Conservation (phyloP, 192 early-diverging fungal genomes). For the Phlyctochytrium arcticum region DNA sequence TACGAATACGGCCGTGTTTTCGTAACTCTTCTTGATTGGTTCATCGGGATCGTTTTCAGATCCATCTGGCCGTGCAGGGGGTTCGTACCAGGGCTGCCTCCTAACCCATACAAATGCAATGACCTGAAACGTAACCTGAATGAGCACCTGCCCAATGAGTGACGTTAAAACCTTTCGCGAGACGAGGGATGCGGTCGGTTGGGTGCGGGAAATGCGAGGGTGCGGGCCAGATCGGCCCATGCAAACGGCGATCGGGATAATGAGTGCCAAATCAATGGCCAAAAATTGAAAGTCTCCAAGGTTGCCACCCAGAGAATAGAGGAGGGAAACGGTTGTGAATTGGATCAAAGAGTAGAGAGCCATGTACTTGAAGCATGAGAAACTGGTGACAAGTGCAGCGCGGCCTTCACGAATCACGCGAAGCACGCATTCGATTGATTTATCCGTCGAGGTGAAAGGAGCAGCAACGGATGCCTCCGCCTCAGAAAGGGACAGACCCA, state of each 20-base stretch:
- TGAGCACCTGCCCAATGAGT: conserved; percentile 81
- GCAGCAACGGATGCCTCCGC: conserved; percentile 98
- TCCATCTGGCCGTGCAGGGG: no score
- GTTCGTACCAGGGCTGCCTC: conserved; percentile 69
- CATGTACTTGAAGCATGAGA: conserved; percentile 99
- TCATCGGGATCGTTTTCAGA: conserved; percentile 57
- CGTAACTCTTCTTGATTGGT: conserved; percentile 70
- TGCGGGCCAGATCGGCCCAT: conserved; percentile 90
- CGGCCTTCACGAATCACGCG: conserved; percentile 87
- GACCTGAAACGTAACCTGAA: conserved; percentile 79
- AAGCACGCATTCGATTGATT: conserved; percentile 89
- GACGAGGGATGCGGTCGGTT: conserved; percentile 87
- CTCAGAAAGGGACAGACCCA: conserved; percentile 92
- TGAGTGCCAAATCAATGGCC: conserved; percentile 90
- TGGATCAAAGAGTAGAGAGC: conserved; percentile 96
- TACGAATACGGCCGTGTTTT: conserved; percentile 91
- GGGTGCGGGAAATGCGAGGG: conserved; percentile 64
- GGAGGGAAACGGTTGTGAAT: conserved; percentile 86
- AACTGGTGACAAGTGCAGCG: conserved; percentile 93
- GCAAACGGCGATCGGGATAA: conserved; percentile 61
- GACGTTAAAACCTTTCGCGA: conserved; percentile 88
- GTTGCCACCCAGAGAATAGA: conserved; percentile 84
- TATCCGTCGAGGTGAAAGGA: conserved; percentile 88
- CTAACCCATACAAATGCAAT: conserved; percentile 67
- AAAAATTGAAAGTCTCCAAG: conserved; percentile 95